Evolutionary conservation across 345 rosid genomes (phyloP).

Genomic region (Murraya koenigii): DNA sequence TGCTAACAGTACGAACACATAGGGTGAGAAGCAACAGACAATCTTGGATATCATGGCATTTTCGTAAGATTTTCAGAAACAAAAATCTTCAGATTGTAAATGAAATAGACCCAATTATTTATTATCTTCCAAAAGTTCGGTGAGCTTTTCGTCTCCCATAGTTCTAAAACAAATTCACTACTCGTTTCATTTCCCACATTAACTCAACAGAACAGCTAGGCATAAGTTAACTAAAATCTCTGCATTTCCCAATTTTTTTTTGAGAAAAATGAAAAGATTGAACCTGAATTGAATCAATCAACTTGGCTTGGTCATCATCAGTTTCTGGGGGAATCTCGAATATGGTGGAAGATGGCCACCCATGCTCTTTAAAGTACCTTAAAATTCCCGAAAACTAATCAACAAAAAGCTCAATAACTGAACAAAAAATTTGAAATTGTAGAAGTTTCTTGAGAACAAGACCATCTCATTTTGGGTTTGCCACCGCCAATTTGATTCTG

Average conservation of each 20-base stretch:
- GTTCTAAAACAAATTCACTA: neutral
- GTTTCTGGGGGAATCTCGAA: constrained; percentile 53
- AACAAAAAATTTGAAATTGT: neutral
- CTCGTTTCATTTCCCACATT: neutral
- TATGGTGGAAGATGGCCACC: constrained; percentile 83
- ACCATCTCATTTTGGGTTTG: constrained; percentile 98
- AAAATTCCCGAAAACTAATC: constrained; percentile 1
- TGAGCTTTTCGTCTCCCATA: neutral
- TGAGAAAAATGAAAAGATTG: neutral
- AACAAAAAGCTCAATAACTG: neutral
- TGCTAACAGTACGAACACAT: neutral
- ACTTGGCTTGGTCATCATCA: constrained; percentile 62
- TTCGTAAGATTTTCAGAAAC: too few relatives aligned
- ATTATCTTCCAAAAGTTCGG: neutral
- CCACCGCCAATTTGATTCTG: constrained; percentile 92
- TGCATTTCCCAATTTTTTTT: neutral
- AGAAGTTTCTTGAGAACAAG: neutral
- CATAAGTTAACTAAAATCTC: neutral
- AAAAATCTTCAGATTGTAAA: neutral
- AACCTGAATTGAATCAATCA: constrained; percentile 90
- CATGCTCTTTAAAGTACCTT: constrained; percentile 90
- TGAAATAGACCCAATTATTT: neutral
- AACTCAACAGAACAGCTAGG: neutral
- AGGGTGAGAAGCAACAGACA: neutral
- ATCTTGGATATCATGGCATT: neutral